Percentiles rank a stretch among this genome's conserved stretches.
Evolutionary conservation across 176 grass and related monocot species (phyloP).

Genomic region (Musa schizocarpa): DNA sequence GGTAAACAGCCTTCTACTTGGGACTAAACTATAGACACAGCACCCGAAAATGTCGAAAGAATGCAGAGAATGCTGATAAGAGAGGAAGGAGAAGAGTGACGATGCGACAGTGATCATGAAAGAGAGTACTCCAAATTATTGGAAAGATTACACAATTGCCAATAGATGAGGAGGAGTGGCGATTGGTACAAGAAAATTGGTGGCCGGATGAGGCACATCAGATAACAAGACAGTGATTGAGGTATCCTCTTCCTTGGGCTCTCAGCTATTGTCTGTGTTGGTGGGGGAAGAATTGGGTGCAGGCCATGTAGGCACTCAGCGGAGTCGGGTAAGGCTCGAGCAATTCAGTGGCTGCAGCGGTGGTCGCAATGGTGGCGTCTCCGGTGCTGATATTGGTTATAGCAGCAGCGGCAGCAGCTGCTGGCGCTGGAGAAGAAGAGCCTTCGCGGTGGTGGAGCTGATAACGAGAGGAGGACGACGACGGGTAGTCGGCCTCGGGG

Average conservation of each 20-base stretch:
- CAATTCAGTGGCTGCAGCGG: constrained; percentile 15
- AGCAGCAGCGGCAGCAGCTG: not conserved
- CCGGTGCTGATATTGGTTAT: not conserved
- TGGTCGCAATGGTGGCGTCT: not conserved
- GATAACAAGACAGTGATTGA: not conserved
- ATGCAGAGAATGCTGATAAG: not conserved
- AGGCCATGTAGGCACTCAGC: constrained; percentile 39
- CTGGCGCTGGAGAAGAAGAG: constrained; percentile 12
- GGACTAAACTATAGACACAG: not conserved
- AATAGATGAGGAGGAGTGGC: not conserved
- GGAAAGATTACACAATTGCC: not conserved
- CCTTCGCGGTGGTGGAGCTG: constrained; percentile 24
- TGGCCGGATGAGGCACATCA: not conserved
- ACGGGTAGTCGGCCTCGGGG: constrained; percentile 18
- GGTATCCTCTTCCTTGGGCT: not conserved
- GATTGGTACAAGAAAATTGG: not conserved
- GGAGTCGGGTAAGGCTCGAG: constrained; percentile 36
- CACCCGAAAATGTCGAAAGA: not conserved
- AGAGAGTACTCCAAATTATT: not conserved
- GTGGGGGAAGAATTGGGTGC: constrained; percentile 54
- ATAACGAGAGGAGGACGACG: not conserved
- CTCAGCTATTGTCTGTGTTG: constrained; percentile 27
- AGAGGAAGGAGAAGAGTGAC: not conserved
- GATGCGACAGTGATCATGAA: not conserved
- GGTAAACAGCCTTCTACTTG: not conserved